Evolutionary conservation across 176 grass and related monocot genomes (phyloP).

Genomic region (Melocanna baccifera): DNA sequence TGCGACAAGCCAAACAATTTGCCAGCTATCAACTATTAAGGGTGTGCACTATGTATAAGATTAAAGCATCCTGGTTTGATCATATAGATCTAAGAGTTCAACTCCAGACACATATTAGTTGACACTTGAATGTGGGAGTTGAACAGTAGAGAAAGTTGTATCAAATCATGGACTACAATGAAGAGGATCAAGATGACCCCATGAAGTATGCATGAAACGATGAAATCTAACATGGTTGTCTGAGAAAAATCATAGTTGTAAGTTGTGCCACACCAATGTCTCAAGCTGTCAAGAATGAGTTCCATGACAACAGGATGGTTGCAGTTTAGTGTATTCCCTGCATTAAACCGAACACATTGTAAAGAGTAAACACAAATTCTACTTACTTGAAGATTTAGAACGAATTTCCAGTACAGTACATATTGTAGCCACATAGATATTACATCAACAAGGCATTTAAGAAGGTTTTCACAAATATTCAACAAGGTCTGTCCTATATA

Average conservation of each 20-base stretch:
- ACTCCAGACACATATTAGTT: slow-evolving; percentile 25
- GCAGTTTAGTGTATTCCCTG: slow-evolving; percentile 98
- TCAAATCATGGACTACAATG: slow-evolving; percentile 9
- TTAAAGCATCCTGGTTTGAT: slow-evolving; percentile 13
- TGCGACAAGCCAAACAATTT: slow-evolving; percentile 24
- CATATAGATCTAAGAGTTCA: not conserved
- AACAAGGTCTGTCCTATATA: slow-evolving; percentile 2
- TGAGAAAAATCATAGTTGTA: slow-evolving; percentile 26
- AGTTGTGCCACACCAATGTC: slow-evolving; percentile 69
- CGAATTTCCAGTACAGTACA: not conserved
- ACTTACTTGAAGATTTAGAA: slow-evolving; percentile 1
- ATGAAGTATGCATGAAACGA: slow-evolving; percentile 30
- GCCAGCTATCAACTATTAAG: slow-evolving; percentile 5
- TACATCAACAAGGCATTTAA: slow-evolving; percentile 2
- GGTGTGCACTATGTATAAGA: not conserved
- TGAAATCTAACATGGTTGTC: not conserved
- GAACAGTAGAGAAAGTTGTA: not conserved
- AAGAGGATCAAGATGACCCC: slow-evolving; percentile 15
- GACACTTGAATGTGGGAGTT: not conserved
- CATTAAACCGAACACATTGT: slow-evolving; percentile 22
- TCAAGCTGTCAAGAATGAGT: slow-evolving; percentile 90
- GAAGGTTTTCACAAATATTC: not conserved
- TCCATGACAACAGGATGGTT: slow-evolving; percentile 98
- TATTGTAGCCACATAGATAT: not conserved
- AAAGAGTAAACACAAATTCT: slow-evolving; percentile 12